Evolutionary conservation across 2,329 filamentous ascomycete genomes (phyloP).

Genomic region (Venturia aucupariae): DNA sequence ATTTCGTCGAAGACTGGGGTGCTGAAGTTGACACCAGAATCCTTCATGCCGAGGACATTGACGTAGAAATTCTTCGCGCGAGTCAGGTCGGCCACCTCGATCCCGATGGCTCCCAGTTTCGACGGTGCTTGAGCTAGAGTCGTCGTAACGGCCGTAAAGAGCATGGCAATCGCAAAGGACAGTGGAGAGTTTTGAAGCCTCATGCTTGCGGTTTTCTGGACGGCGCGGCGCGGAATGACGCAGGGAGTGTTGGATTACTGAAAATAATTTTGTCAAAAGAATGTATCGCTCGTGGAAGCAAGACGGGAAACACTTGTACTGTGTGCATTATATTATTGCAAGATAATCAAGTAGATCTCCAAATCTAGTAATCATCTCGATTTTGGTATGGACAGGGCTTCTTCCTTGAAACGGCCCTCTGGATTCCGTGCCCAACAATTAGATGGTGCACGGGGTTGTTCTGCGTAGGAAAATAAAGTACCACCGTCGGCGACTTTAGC

Average conservation of each 20-base stretch:
- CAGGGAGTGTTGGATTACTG: neutral
- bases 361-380: neutral
- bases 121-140: slow-evolving; percentile 7
- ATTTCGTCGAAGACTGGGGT: slow-evolving; percentile 11
- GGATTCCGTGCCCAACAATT: no score
- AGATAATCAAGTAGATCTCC: no score
- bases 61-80: slow-evolving; percentile 10
- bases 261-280: no score
- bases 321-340: no score
- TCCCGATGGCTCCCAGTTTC: slow-evolving; percentile 12
- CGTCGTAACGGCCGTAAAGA: neutral
- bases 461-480: neutral
- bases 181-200: neutral
- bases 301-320: no score
- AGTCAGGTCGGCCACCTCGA: slow-evolving; percentile 8
- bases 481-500: neutral
- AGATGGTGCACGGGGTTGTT: neutral
- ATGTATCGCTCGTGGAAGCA: no score
- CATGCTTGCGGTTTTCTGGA: neutral
- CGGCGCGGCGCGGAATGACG: neutral
- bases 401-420: neutral
- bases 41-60: slow-evolving; percentile 6
- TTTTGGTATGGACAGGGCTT: neutral
- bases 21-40: slow-evolving; percentile 3
- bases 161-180: neutral